Conservation (phyloP, 805 yeast genomes). For the Osmozyma mogii region DNA sequence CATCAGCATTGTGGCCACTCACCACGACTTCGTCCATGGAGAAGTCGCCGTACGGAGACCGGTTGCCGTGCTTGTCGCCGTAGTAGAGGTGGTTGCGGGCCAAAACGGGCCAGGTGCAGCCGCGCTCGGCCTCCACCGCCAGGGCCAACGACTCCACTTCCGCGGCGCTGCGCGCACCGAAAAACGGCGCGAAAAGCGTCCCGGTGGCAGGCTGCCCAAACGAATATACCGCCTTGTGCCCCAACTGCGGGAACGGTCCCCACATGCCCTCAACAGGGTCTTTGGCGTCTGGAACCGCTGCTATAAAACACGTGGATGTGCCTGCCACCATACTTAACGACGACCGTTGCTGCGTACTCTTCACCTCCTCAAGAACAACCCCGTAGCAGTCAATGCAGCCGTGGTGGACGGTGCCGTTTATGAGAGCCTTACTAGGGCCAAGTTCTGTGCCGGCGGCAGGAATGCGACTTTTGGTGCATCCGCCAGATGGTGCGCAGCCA, state of each 20-base stretch:
- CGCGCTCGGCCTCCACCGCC: slow-evolving; percentile 12
- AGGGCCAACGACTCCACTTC: slow-evolving; percentile 16
- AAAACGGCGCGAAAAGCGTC: slow-evolving; percentile 39
- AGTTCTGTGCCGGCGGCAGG: too few relatives aligned
- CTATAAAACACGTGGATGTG: slow-evolving; percentile 50
- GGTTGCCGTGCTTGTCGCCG: slow-evolving; percentile 52
- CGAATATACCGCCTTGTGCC: slow-evolving; percentile 32
- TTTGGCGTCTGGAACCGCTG: slow-evolving; percentile 2
- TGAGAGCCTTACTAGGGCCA: slow-evolving; percentile 26
- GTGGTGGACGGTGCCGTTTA: slow-evolving; percentile 18
- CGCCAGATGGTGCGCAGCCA: slow-evolving; percentile 7
- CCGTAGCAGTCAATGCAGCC: slow-evolving; percentile 59
- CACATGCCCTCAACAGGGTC: slow-evolving; percentile 39
- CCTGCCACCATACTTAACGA: slow-evolving; percentile 49
- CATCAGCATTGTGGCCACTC: slow-evolving; percentile 32
- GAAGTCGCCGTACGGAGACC: slow-evolving; percentile 48
- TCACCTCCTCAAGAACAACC: slow-evolving; percentile 6
- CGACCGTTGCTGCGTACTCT: neutral
- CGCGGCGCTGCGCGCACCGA: slow-evolving; percentile 20
- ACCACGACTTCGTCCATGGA: slow-evolving; percentile 41
- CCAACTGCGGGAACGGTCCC: slow-evolving; percentile 48
- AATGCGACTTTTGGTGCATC: too few relatives aligned
- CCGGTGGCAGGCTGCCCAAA: slow-evolving; percentile 59
- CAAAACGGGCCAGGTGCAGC: slow-evolving; percentile 17
- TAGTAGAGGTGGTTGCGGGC: slow-evolving; percentile 36